These are phyloP conservation scores for Hemileia vastatrix DNA, from an alignment of 1,284 basidiomycete species.

Conservation along the genomic window DNA sequence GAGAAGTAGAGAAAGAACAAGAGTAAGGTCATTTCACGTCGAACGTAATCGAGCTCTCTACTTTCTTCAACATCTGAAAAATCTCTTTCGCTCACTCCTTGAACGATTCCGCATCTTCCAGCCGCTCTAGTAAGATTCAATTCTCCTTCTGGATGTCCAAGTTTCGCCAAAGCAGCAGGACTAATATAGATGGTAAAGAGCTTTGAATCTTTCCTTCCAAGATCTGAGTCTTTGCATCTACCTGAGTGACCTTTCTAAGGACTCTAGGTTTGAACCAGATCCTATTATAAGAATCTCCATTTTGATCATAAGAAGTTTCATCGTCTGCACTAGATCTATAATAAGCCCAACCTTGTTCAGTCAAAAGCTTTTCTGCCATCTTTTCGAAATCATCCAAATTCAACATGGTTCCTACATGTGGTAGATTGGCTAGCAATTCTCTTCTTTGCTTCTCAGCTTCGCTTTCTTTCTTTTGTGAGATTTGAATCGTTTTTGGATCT, in stretches of 20 bases:
- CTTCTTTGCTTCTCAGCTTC: constrained; percentile 56
- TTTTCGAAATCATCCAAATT: constrained; percentile 60
- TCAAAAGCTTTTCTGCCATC: constrained; percentile 46
- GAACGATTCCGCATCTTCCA: constrained; percentile 62
- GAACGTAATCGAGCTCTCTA: too few species aligned
- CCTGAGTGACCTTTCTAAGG: constrained; percentile 58
- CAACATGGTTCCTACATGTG: constrained; percentile 59
- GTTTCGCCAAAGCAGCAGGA: constrained; percentile 75
- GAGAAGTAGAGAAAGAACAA: constrained; percentile 29
- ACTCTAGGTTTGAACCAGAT: constrained; percentile 75
- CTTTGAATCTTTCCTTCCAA: constrained; percentile 63
- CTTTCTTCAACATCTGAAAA: too few species aligned
- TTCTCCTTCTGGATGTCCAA: constrained; percentile 87
- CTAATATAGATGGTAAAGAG: constrained; percentile 65
- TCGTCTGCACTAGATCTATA: constrained; percentile 51
- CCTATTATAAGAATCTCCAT: constrained; percentile 58
- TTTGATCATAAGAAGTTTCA: constrained; percentile 50
- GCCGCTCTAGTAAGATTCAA: constrained; percentile 72
- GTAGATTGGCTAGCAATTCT: too few species aligned
- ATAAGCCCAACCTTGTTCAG: constrained; percentile 52
- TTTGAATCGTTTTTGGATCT: constrained; percentile 53
- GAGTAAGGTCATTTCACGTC: too few species aligned
- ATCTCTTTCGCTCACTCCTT: constrained; percentile 61
- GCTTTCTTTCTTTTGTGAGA: too few species aligned
- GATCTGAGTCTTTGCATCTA: constrained; percentile 65